Evolutionary conservation across 192 early-diverging fungal genomes (phyloP).

Genomic region (Podila verticillata): DNA sequence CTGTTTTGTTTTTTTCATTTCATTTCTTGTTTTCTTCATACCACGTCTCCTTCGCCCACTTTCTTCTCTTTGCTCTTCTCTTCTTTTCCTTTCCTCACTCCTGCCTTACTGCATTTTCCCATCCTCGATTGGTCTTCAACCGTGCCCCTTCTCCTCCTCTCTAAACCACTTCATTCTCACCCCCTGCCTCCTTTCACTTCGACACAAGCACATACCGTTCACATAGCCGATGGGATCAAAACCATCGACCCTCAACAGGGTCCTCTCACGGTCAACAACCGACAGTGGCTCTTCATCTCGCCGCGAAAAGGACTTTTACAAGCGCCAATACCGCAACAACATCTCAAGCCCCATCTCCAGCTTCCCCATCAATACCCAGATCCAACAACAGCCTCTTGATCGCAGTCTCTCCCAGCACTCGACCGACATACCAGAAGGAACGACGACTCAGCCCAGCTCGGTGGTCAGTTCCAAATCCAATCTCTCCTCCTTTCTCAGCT

Average conservation of each 20-base stretch:
- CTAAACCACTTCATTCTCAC: background rate
- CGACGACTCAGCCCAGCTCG: background rate
- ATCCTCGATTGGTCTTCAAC: background rate
- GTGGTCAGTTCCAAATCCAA: conserved; percentile 21
- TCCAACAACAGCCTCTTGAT: background rate
- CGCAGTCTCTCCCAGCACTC: conserved; percentile 17
- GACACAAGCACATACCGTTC: background rate
- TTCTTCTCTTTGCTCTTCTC: background rate
- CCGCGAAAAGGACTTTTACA: no score
- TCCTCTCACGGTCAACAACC: conserved; percentile 15
- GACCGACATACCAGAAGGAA: background rate
- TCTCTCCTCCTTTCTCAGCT: conserved; percentile 29
- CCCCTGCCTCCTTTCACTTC: background rate
- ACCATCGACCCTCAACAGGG: conserved; percentile 20
- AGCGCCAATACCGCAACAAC: background rate
- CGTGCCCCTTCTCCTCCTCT: background rate
- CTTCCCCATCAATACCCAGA: conserved; percentile 2
- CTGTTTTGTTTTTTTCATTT: background rate
- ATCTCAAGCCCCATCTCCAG: background rate
- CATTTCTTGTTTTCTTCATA: background rate
- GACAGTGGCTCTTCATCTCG: conserved; percentile 10
- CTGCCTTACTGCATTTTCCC: background rate
- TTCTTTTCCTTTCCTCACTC: background rate
- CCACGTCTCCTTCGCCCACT: background rate
- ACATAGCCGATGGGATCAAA: conserved; percentile 21